These are phyloP conservation scores for Lepidium sativum DNA, from an alignment of 345 rosid species.

Conservation along the genomic window DNA sequence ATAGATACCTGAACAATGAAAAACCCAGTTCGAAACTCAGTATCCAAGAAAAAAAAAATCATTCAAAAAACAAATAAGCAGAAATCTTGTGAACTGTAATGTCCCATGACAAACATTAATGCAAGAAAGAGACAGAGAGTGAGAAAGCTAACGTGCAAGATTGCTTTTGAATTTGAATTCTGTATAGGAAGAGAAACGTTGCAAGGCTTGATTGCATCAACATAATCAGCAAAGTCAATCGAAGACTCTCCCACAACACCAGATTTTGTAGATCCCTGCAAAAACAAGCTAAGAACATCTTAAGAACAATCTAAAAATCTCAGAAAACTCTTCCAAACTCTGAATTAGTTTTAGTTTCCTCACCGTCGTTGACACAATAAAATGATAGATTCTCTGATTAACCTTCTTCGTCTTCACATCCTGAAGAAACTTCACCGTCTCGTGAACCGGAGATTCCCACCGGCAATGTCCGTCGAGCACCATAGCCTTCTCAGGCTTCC, in stretches of 20 bases:
- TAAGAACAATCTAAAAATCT: background rate
- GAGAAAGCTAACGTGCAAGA: conserved; percentile 70
- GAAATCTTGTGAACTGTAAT: conserved; percentile 21
- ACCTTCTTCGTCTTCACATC: conserved; percentile 69
- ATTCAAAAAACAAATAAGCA: conserved; percentile 6
- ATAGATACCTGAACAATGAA: conserved; percentile 53
- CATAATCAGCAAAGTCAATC: conserved; percentile 72
- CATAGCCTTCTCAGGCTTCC: conserved; percentile 53
- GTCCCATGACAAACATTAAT: conserved; percentile 26
- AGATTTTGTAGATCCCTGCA: conserved; percentile 72
- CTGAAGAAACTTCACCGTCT: conserved; percentile 56
- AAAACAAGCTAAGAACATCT: background rate
- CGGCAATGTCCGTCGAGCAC: conserved; percentile 52
- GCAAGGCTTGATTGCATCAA: conserved; percentile 42
- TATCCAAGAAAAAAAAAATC: conserved; percentile 16
- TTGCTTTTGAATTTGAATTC: conserved; percentile 70
- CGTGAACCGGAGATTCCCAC: conserved; percentile 77
- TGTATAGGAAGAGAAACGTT: conserved; percentile 75
- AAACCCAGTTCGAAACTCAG: conserved; percentile 20
- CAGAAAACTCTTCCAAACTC: background rate
- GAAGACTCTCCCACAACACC: conserved; percentile 78
- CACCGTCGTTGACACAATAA: conserved; percentile 69
- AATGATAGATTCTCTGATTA: conserved; percentile 55
- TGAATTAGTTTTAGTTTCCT: background rate
- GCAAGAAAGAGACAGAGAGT: conserved; percentile 24